Evolutionary conservation across 352 stramenopile genomes (phyloP), one percentile per base, ranked within the genome.

Genomic region (Pythium guiyangense): DNA sequence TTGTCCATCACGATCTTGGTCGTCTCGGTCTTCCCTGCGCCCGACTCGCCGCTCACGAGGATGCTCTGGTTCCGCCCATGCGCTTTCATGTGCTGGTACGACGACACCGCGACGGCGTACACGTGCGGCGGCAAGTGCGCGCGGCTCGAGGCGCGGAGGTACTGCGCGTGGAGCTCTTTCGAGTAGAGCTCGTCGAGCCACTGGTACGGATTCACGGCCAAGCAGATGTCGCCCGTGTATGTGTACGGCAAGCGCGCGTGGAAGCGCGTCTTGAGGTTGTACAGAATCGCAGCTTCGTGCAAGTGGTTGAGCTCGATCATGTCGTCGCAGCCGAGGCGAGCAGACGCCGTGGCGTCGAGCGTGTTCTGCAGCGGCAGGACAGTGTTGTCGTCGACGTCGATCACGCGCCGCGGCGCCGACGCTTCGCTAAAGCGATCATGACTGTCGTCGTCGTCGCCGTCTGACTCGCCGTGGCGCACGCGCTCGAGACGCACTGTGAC

Each of bases 121-220:
- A 85, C 84, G 63, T 90, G 83, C 55, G 78, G 86, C 31, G 76
- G 82, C 45, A 89, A 70, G 35, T 75, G 62, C 57, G 76, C 69
- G 31, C 72, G 63, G 26, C 67, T 79, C 10, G 49, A 42, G 43
- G 73, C 66, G 6, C 56, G 50, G 31, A 89, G 57, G 60, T 97
- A 97, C 59, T 85, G 69, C 27, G 67, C 54, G 48, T 90, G 74
- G 29, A 86, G 69, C 25, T 88, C 73, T 4, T 75, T 62, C 8
- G 64, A 68, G 63, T 97, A 97, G 40, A 95, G 68, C 44, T 90
- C 76, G 14, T 84, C 70, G 17, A 96, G 69, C 85, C 88, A 95
- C 51, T 92, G 86, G 64, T 98, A 99, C 49, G 95, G 96, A 73
- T 99, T 99, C 40, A 98, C 78, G 0, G 96, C 95, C n/a, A 99